Evolutionary conservation across 2,329 filamentous ascomycete genomes (phyloP), one percentile per base, ranked within the genome.

Genomic region (Fusarium sp.): DNA sequence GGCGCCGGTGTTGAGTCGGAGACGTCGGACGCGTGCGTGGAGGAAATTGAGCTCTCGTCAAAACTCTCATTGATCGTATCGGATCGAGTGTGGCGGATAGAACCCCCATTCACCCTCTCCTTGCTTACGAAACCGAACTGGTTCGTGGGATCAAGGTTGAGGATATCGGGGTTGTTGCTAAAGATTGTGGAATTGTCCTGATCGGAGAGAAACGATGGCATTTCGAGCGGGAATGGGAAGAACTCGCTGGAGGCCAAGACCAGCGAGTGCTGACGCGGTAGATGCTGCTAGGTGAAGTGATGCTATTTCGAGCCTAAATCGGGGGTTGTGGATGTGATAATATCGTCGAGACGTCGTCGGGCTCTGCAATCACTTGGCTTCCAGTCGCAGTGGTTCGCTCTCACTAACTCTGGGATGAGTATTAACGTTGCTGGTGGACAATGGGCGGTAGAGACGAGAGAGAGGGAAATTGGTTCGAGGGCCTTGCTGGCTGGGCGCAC

Each of bases 171-270:
- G 76, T 83, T 80, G 66, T 80, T 81, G 63, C 80, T 81, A 76
- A 83, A 83, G 72, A 82, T 80, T 72, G 80, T 81, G 73, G 82
- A 80, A 79, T 79, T 82, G 69, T 84, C 81, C 67, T 83, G 80
- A 80, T 86, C 82, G 78, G 83, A 82, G 73, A 88, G 78, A 79
- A 87, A 88, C 73, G 86, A 87, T 82, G 87, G 87, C 87, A 89
- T 89, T 75, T 81, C 80, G 80, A 84, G 79, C 37, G 64, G 66
- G 46, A 79, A 46, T 51, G 78, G 58, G 33, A 39, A 25, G 52
- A 66, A 60, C 68, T 75, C 74, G 55, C 74, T 69, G 64, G 76
- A 63, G 51, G 73, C 61, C 65, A 66, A 67, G 55, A 70, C 73
- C 73, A 72, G 69, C 73, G 69, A 76, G 76, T 60, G 73, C 62